Base-by-base conservation (phyloP, 2,329 filamentous ascomycete species). In the Colletotrichum sp. region DNA sequence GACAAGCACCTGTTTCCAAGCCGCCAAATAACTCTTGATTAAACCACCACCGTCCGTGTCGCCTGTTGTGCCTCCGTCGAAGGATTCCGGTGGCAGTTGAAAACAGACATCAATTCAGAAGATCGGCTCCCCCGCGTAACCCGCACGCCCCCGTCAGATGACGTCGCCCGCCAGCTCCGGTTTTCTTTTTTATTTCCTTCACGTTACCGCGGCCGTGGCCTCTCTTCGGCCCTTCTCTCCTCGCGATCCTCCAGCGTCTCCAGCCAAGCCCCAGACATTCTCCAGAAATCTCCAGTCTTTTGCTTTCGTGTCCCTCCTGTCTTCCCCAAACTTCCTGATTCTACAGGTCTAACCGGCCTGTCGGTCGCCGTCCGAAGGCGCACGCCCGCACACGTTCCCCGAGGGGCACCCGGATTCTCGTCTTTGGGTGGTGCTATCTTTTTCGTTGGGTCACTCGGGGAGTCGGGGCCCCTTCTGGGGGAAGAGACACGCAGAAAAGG, bases 161-260 rank as follows among this genome's bases (percentile, higher is more conserved):
- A 74, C 71, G 71, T 74, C 71, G 60, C 55, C 43, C 58, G n/a
- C n/a, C 43, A 28, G 67, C 25, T 62, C 67, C 68, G 56, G 39
- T 71, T 39, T 34, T 64, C 27, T 39, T 36, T 58, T 58, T 58
- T 30, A 22, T 58, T 58, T 34, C 39, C 25, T 30, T 32, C n/a
- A 27, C n/a, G 12, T 28, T 22, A 39, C 28, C 27, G n/a, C 56
- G 18, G 43, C 30, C 56, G 58, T 27, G 62, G 69, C 64, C 64
- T 74, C 74, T 74, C 58, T 69, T 76, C 74, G 74, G 74, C 70
- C 27, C 70, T 76, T 76, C 36, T 76, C 70, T 65, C 64, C 64
- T 73, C 64, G 39, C 27, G 30, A 61, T 55, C 66, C 72, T 56
- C 71, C 67, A 36, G 32, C 60, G 43, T 70, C 66, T 61, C 68